Base-by-base conservation (phyloP, 495 filamentous ascomycete genomes). In the Trichodelitschia bisporula region DNA sequence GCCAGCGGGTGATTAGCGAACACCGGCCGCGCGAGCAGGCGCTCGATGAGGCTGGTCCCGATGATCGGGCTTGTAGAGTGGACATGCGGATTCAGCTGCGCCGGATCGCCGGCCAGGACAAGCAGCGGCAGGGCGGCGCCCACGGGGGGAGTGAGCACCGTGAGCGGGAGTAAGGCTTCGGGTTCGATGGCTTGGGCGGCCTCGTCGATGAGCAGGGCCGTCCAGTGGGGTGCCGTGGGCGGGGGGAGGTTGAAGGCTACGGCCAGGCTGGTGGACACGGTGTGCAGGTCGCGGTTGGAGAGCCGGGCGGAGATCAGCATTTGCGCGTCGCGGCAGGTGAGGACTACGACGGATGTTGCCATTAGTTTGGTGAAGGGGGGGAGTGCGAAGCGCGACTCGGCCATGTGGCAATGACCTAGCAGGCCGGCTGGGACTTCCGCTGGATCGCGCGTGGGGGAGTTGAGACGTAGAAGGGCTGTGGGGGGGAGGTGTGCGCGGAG, bases 161-260 rank as follows among this genome's bases (percentile, higher is more conserved):
- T 44, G 10, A 67, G 40, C 18, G 62, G 55, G 20, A 64, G 46
- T 14, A 57, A 40, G 18, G 53, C 44, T 30, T 64, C 59, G 12
- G 59, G 54, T 44, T 68, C 63, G 19, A 52, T 62, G 6, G 60
- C 59, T 45, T 65, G 61, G 31, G 61, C 61, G 15, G 64, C 63
- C 47, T 67, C 62, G 39, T 67, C 62, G 26, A 67, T 48, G 2
- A 67, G 39, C 9, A 67, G 49, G 16, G 59, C 60, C 19, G 44
- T 47, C 62, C 62, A 66, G 44, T 66, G 61, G 19, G 63, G 19
- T 41, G 39, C 1, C 28, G 11, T 10, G 6, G 33, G 11, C 16
- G 28, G 11, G 40, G 26, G 18, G 19, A 17, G 15, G 38, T 19
- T 12, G 12, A 19, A 3, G n/a, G n/a, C n/a, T n/a, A n/a, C n/a